These are phyloP conservation scores for Cicer chorassanicum DNA, from an alignment of 306 rosid species.

Conservation along the genomic window DNA sequence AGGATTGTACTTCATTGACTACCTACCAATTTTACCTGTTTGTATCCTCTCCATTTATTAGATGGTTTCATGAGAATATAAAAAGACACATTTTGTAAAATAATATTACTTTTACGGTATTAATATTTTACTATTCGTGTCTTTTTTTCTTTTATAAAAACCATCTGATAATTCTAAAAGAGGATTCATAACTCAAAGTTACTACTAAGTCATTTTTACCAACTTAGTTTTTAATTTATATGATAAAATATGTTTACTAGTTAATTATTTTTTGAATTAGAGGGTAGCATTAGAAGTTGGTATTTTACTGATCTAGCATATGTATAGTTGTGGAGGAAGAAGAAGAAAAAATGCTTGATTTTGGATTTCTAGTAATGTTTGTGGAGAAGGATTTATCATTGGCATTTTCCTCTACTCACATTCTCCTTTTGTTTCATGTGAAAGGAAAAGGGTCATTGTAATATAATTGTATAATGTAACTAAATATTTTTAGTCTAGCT, in stretches of 20 bases:
- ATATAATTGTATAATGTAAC: slow-evolving; percentile 55
- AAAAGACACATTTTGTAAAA: no score
- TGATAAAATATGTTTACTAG: slow-evolving; percentile 36
- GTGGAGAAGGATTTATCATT: slow-evolving; percentile 47
- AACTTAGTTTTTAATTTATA: slow-evolving; percentile 45
- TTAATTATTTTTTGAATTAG: slow-evolving; percentile 45
- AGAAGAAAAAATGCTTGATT: slow-evolving; percentile 44
- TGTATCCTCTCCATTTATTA: no score
- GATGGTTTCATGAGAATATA: no score
- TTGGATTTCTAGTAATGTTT: slow-evolving; percentile 39
- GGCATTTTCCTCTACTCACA: slow-evolving; percentile 54
- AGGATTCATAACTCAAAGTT: no score
- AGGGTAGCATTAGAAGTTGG: slow-evolving; percentile 41
- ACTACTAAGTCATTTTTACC: slow-evolving; percentile 38
- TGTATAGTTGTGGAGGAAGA: slow-evolving; percentile 59
- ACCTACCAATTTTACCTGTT: not conserved
- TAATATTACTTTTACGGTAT: no score
- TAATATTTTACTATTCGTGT: not conserved
- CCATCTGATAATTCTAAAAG: no score
- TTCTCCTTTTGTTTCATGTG: slow-evolving; percentile 56
- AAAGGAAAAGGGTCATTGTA: slow-evolving; percentile 55
- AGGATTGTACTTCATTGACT: slow-evolving; percentile 73
- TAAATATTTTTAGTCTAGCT: slow-evolving; percentile 44
- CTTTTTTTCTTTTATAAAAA: no score
- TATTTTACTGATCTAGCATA: slow-evolving; percentile 63